A percentile compares a stretch with the other conserved stretches of the same genome.
Conservation (phyloP, 2,329 filamentous ascomycete species). For the Calonectria leucothoes region DNA sequence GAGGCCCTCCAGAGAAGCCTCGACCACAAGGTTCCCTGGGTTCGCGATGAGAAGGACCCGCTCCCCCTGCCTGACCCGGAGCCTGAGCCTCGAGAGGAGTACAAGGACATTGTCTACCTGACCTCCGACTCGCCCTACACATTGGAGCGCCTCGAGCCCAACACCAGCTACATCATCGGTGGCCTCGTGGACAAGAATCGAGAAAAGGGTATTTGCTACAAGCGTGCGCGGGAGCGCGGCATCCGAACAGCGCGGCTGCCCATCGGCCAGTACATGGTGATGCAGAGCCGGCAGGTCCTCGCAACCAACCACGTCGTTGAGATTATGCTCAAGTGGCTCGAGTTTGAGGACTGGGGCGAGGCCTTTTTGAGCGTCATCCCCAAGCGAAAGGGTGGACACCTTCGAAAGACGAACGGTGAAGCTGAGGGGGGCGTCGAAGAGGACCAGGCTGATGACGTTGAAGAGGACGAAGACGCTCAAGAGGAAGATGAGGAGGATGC, state of each 20-base stretch:
- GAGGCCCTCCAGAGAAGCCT: slow-evolving; percentile 64
- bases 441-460: slow-evolving; percentile 33
- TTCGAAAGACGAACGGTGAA: slow-evolving; percentile 60
- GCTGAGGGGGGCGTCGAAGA: slow-evolving; percentile 43
- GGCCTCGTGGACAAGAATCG: slow-evolving; percentile 96
- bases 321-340: slow-evolving; percentile 95
- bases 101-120: slow-evolving; percentile 79
- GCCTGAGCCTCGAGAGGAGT: slow-evolving; percentile 46
- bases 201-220: slow-evolving; percentile 94
- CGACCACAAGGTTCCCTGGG: slow-evolving; percentile 44
- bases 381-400: slow-evolving; percentile 83
- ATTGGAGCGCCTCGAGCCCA: slow-evolving; percentile 83
- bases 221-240: slow-evolving; percentile 77
- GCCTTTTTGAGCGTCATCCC: slow-evolving; percentile 92
- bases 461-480: not conserved
- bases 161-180: slow-evolving; percentile 92
- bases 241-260: slow-evolving; percentile 91
- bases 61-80: slow-evolving; percentile 49
- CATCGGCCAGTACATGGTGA: slow-evolving; percentile 94
- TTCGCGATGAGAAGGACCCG: slow-evolving; percentile 46
- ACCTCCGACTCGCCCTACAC: slow-evolving; percentile 92
- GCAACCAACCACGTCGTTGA: slow-evolving; percentile 97
- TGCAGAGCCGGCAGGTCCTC: slow-evolving; percentile 87
- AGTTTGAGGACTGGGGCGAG: slow-evolving; percentile 89
- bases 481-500: not conserved